Percentiles rank a stretch among this genome's conserved stretches.
phyloP scores from a whole-genome alignment of 2,329 filamentous ascomycete species.

The Colletotrichum viniferum region DNA sequence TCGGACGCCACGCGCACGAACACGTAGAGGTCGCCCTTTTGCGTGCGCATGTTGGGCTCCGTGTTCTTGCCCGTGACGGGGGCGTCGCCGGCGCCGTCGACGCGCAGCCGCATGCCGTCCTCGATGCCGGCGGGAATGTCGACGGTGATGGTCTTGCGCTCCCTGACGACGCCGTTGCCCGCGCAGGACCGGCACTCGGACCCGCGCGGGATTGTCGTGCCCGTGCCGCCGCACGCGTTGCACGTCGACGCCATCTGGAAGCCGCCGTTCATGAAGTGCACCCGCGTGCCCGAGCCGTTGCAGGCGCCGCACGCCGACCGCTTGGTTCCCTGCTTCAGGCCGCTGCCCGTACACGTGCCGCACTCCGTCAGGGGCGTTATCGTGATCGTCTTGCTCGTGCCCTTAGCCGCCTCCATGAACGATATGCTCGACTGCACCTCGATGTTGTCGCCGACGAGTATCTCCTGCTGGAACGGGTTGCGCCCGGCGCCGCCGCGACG shows the following conservation, averaged over 20 bases:
- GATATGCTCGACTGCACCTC: conserved; percentile 92
- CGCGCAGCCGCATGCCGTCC: conserved; percentile 89
- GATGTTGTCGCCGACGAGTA: conserved; percentile 93
- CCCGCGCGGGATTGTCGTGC: conserved; percentile 76
- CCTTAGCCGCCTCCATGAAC: conserved; percentile 96
- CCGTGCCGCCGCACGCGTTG: conserved; percentile 78
- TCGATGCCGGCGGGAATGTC: conserved; percentile 96
- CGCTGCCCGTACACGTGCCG: conserved; percentile 81
- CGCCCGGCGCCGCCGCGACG: conserved; percentile 49
- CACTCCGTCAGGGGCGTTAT: conserved; percentile 85
- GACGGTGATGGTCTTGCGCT: conserved; percentile 81
- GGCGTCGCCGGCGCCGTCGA: conserved; percentile 87
- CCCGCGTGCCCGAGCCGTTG: conserved; percentile 82
- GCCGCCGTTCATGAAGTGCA: conserved; percentile 88
- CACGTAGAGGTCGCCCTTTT: conserved; percentile 88
- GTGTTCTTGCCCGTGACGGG: conserved; percentile 75
- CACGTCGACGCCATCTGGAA: conserved; percentile 98
- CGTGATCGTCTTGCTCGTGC: conserved; percentile 83
- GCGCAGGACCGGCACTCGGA: conserved; percentile 80
- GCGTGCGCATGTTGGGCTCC: conserved; percentile 65
- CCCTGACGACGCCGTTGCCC: conserved; percentile 83
- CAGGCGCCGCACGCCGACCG: conserved; percentile 78
- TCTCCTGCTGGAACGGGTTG: conserved; percentile 76
- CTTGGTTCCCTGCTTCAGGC: conserved; percentile 81
- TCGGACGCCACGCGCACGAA: conserved; percentile 89